Evolutionary conservation across 495 filamentous ascomycete species (phyloP), one percentile per base, ranked within the genome.

Genomic region (Delitschia confertaspora): DNA sequence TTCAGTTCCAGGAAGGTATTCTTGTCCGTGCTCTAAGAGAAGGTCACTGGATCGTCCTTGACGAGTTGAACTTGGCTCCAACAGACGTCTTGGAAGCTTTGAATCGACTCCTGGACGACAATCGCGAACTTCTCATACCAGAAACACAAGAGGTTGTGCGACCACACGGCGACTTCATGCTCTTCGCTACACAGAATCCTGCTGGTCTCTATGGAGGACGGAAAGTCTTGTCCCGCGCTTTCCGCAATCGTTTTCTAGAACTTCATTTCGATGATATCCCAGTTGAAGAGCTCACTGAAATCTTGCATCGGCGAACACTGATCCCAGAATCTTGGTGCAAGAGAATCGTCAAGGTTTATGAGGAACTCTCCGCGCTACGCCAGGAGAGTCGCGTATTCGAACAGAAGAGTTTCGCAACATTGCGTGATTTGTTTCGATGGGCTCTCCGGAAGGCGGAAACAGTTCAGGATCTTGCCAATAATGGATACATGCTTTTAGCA

Each of bases 181-280:
- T 99, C 0, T 99, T 96, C 53, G 93, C 93, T n/a, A 99, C 93
- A 0, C 93, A 99, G 55, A 99, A 99, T 51, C 93, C 93, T 2
- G 82, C 93, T 13, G 93, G 93, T 17, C 65, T 96, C 4, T 99
- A 99, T 58, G 93, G 93, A 45, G 93, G 93, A 16, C 72, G 93
- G 47, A 99, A 99, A 57, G 75, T 83, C 4, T 68, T 99, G 3
- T 95, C 89, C 9, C 77, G 93, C 6, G 93, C 93, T 2, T 96
- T 99, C 63, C 76, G 91, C 42, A 99, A 96, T 61, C 76, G 93
- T 53, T 99, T 99, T 61, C 74, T 99, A 11, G 93, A 99, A 58
- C 69, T 99, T 3, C 93, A 99, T 60, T 96, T 95, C 47, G 91
- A 95, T 51, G 93, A 99, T 54, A 99, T 99, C 22, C 93, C 93